Evolutionary conservation across 2,329 filamentous ascomycete species (phyloP).

Genomic region (Lachnellula subtilissima): DNA sequence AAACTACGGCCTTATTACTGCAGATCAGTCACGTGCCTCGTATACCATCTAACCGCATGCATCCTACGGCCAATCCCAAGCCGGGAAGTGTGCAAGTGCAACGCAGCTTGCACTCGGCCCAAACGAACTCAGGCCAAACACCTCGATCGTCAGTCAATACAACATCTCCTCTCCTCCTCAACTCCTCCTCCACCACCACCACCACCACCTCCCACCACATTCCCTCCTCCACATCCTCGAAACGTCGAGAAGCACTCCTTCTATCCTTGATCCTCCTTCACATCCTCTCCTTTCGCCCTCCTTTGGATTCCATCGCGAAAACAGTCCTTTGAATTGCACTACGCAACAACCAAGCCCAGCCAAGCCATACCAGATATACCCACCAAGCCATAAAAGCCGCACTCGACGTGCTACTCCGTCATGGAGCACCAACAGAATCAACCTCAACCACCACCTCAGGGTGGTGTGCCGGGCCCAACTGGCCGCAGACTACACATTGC

Average conservation of each 20-base stretch:
- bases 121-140: neutral
- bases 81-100: neutral
- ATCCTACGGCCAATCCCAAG: neutral
- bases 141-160: neutral
- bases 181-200: conserved; percentile 19
- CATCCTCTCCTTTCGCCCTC: conserved; percentile 29
- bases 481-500: conserved; percentile 95
- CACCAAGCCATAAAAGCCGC: conserved; percentile 29
- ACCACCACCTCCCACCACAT: conserved; percentile 22
- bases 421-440: conserved; percentile 52
- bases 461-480: conserved; percentile 65
- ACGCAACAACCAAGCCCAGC: conserved; percentile 9
- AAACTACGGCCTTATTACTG: too few relatives aligned
- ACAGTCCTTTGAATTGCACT: conserved; percentile 28
- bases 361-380: conserved; percentile 7
- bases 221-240: conserved; percentile 29
- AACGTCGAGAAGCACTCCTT: conserved; percentile 33
- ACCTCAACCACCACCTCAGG: conserved; percentile 40
- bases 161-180: neutral
- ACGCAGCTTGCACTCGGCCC: neutral
- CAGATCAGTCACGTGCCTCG: too few relatives aligned
- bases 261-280: conserved; percentile 19
- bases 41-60: too few relatives aligned
- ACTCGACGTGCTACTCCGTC: conserved; percentile 45
- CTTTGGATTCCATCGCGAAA: conserved; percentile 16